phyloP scores from a whole-genome alignment of 495 filamentous ascomycete species.

The Aspergillus nidulans region DNA sequence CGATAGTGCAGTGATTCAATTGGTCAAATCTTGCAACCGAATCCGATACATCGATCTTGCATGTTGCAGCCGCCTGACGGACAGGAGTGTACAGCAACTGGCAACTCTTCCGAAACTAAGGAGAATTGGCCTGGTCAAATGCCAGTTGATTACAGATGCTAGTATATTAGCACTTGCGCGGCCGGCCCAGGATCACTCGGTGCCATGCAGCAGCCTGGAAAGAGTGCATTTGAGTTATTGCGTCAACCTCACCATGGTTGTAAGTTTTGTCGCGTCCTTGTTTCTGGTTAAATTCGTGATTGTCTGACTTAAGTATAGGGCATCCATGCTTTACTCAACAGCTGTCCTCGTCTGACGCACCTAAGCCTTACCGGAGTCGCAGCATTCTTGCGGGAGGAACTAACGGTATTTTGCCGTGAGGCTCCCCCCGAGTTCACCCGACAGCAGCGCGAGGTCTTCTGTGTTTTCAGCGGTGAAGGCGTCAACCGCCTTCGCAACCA shows the following conservation, averaged over 20 bases:
- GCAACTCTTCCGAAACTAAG: constrained; percentile 87
- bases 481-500: constrained; percentile 72
- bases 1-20: constrained; percentile 73
- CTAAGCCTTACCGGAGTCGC: constrained; percentile 93
- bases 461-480: constrained; percentile 89
- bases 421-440: constrained; percentile 91
- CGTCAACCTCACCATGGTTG: constrained; percentile 69
- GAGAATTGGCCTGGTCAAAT: constrained; percentile 94
- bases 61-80: constrained; percentile 87
- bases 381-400: constrained; percentile 67
- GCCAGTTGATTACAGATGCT: constrained; percentile 76
- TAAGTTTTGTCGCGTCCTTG: constrained; percentile 45
- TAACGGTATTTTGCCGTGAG: constrained; percentile 77
- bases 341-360: constrained; percentile 89
- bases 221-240: constrained; percentile 98
- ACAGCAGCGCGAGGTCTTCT: constrained; percentile 91
- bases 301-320: constrained; percentile 52
- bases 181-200: constrained; percentile 41
- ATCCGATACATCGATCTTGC: constrained; percentile 97
- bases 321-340: constrained; percentile 82
- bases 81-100: constrained; percentile 77
- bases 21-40: constrained; percentile 83
- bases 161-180: constrained; percentile 82
- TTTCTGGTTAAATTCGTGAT: not conserved
- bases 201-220: constrained; percentile 64